Conservation (phyloP, 768 basidiomycete species). For the Leccinum incarnatum region DNA sequence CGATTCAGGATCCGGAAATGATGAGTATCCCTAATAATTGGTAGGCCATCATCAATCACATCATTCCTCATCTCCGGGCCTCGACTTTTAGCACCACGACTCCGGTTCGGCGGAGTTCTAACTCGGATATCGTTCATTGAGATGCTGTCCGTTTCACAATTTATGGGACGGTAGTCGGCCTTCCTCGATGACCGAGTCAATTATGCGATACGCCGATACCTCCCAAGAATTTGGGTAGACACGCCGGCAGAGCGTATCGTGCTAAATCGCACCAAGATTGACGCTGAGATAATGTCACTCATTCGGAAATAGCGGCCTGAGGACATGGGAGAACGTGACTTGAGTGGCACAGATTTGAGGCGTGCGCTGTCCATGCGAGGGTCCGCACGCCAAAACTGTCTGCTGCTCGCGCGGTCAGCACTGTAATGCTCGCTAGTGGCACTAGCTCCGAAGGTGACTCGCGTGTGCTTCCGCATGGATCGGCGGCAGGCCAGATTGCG, state of each 20-base stretch:
- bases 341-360: background rate
- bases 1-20: background rate
- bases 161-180: slow-evolving; percentile 1
- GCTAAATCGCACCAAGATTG: slow-evolving; percentile 11
- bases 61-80: background rate
- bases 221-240: background rate
- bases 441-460: background rate
- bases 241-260: background rate
- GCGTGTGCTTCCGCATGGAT: background rate
- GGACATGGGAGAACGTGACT: background rate
- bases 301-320: background rate
- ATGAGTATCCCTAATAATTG: background rate
- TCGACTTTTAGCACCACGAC: background rate
- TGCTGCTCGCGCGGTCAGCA: background rate
- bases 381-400: background rate
- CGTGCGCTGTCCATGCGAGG: slow-evolving; percentile 11
- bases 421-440: background rate
- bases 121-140: background rate
- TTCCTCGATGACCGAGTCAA: slow-evolving; percentile 2
- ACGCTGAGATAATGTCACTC: slow-evolving; percentile 12
- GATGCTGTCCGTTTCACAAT: slow-evolving; percentile 3
- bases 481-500: background rate
- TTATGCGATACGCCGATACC: too few relatives aligned
- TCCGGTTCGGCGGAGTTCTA: slow-evolving; percentile 1
- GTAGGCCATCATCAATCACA: background rate